Conservation (phyloP, 2,329 filamentous ascomycete genomes). For the Parastagonospora nodorum region DNA sequence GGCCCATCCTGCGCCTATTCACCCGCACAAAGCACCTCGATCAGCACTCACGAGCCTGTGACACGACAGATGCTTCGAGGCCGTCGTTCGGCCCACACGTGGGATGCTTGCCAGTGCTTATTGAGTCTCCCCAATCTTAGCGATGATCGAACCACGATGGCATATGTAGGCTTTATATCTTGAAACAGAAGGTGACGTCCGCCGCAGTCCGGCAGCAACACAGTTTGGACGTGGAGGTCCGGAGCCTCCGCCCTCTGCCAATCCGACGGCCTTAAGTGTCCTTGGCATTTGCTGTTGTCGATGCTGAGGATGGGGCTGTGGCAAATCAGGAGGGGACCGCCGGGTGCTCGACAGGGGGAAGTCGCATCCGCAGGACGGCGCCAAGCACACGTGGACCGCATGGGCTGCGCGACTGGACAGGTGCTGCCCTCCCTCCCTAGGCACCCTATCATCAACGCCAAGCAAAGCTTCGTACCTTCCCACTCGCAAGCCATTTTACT, state of each 20-base stretch:
- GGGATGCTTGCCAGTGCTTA: slow-evolving; percentile 5
- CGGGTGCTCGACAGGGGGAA: slow-evolving; percentile 12
- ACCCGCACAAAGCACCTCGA: too few relatives aligned
- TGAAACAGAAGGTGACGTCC: slow-evolving; percentile 19
- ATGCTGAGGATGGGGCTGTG: neutral
- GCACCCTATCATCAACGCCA: slow-evolving; percentile 13
- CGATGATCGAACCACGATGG: neutral
- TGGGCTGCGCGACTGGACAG: neutral
- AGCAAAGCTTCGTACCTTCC: slow-evolving; percentile 15
- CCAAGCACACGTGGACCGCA: slow-evolving; percentile 6
- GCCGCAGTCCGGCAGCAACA: slow-evolving; percentile 4
- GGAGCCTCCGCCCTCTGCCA: slow-evolving; percentile 7
- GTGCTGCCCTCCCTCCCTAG: neutral
- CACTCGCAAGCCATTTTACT: slow-evolving; percentile 15
- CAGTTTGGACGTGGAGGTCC: slow-evolving; percentile 3
- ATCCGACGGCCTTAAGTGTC: slow-evolving; percentile 3
- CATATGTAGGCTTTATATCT: slow-evolving; percentile 1
- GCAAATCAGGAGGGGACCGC: slow-evolving; percentile 9
- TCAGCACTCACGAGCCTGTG: too few relatives aligned
- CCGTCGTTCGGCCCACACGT: slow-evolving; percentile 8
- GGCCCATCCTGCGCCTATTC: too few relatives aligned
- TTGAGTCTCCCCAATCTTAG: slow-evolving; percentile 5
- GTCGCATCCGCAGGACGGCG: neutral
- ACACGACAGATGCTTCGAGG: too few relatives aligned
- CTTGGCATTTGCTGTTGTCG: neutral